Conservation (phyloP, 306 rosid genomes). For the Citrullus colocynthis region DNA sequence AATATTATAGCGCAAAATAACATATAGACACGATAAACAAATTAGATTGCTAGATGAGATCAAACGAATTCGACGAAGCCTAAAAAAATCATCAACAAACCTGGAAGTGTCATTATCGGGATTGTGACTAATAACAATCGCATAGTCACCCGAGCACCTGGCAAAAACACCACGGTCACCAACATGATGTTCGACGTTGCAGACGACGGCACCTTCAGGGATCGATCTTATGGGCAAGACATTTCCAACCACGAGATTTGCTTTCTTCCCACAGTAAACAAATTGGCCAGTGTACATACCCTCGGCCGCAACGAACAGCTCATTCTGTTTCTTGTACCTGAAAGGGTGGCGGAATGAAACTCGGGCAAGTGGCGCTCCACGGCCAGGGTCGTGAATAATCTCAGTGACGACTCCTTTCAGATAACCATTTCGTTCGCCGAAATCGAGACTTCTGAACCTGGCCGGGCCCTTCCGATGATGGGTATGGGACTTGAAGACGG, state of each 20-base stretch:
- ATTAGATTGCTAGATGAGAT: background rate
- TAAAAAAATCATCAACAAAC: slow-evolving; percentile 7
- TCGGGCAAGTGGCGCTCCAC: slow-evolving; percentile 71
- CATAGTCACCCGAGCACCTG: slow-evolving; percentile 59
- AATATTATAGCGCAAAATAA: background rate
- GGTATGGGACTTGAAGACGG: slow-evolving; percentile 70
- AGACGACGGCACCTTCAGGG: slow-evolving; percentile 72
- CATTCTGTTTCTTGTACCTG: slow-evolving; percentile 56
- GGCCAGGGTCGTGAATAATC: slow-evolving; percentile 68
- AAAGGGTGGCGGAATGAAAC: slow-evolving; percentile 67
- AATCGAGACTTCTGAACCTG: slow-evolving; percentile 55
- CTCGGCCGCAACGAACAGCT: slow-evolving; percentile 58
- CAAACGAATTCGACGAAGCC: background rate
- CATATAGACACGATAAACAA: background rate
- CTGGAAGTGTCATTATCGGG: slow-evolving; percentile 63
- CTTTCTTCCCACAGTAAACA: slow-evolving; percentile 70
- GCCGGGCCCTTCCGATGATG: slow-evolving; percentile 83
- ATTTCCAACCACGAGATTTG: slow-evolving; percentile 58
- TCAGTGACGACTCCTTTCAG: slow-evolving; percentile 62
- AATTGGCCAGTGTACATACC: slow-evolving; percentile 71
- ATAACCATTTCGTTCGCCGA: slow-evolving; percentile 71
- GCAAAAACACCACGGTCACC: slow-evolving; percentile 80
- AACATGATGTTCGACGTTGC: slow-evolving; percentile 73
- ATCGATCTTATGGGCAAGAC: slow-evolving; percentile 54
- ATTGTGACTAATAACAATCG: slow-evolving; percentile 68